Base-by-base conservation (phyloP, 2,329 filamentous ascomycete species). In the Pseudocercospora musae region DNA sequence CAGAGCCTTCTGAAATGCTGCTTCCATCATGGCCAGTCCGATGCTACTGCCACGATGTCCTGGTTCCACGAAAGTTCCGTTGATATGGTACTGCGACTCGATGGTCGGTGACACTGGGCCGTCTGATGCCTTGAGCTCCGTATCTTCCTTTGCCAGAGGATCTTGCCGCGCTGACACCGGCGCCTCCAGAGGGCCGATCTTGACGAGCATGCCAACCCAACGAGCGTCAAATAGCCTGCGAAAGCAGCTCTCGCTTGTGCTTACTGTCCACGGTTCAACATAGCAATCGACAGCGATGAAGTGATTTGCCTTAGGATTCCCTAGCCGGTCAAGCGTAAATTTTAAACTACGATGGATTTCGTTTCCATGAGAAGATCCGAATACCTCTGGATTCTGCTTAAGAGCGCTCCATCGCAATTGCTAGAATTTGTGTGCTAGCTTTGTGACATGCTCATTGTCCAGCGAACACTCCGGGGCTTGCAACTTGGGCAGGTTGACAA, bases 1-100 rank as follows among this genome's bases (percentile, higher is more conserved):
- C 3, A 25, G 15, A 18, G 64, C 71, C 21, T 68, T 60, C 2
- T 44, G 57, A 15, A 74, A 25, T 10, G 73, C 73, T 29, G 68
- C 65, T 15, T 68, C 61, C 11, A 76, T 63, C 25, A 77, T 62
- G 11, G 54, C 63, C 33, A 57, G 68, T 6, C 73, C 75, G 9
- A 76, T 27, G 10, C 74, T 74, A n/a, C 18, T 29, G 3, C 69
- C 58, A 40, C 73, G 63, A 9, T 67, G 68, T n/a, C 55, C 54
- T 8, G 70, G 66, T 6, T 68, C 55, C 7, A 76, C 72, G 58
- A 73, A 76, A 31, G 72, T 67, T 31, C 67, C 73, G 56, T 68
- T 72, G 2, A 75, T 65, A 42, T 72, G 67, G 64, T 31, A 31
- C 29, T 31, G 29, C 29, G 29, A 31, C 13, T 18, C 59, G 23